A percentile compares a stretch with the other conserved stretches of the same genome.
phyloP scores from a whole-genome alignment of 2,329 filamentous ascomycete genomes.

The Myriangium duriaei region DNA sequence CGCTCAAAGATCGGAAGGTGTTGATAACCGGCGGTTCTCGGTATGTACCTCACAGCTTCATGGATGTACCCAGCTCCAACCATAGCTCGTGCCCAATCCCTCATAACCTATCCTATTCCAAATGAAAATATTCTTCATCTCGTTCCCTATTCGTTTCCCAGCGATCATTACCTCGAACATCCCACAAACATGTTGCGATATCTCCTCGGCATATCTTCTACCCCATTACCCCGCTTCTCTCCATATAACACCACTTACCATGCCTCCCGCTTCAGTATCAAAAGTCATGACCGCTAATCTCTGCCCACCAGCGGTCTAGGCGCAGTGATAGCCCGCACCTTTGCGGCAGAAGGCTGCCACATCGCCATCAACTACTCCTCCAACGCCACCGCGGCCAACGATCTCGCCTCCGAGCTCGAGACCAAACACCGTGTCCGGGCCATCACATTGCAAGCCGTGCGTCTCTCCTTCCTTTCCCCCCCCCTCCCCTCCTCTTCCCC shows the following conservation, averaged over 20 bases:
- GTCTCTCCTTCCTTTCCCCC: slow-evolving; percentile 14
- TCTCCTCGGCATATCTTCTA: no score
- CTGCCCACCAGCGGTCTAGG: slow-evolving; percentile 51
- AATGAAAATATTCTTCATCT: no score
- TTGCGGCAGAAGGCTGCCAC: slow-evolving; percentile 55
- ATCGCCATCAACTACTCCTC: slow-evolving; percentile 63
- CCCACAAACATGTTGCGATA: no score
- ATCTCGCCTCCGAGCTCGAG: slow-evolving; percentile 44
- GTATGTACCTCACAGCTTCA: slow-evolving; percentile 37
- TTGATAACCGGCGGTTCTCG: slow-evolving; percentile 52
- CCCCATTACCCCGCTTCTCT: neutral
- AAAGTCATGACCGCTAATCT: no score
- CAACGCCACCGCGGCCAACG: slow-evolving; percentile 46
- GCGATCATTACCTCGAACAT: no score
- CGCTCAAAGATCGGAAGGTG: slow-evolving; percentile 48
- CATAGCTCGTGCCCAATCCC: no score
- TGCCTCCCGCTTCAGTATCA: no score
- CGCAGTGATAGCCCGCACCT: slow-evolving; percentile 52
- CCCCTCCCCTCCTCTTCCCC: slow-evolving; percentile 48
- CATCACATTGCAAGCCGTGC: slow-evolving; percentile 47
- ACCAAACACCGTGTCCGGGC: slow-evolving; percentile 39
- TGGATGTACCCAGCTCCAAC: no score
- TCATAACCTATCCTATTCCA: no score
- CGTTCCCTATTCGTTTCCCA: no score
- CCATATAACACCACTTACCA: neutral